phyloP scores from a whole-genome alignment of 1,284 basidiomycete genomes.

The Malassezia brasiliensis region DNA sequence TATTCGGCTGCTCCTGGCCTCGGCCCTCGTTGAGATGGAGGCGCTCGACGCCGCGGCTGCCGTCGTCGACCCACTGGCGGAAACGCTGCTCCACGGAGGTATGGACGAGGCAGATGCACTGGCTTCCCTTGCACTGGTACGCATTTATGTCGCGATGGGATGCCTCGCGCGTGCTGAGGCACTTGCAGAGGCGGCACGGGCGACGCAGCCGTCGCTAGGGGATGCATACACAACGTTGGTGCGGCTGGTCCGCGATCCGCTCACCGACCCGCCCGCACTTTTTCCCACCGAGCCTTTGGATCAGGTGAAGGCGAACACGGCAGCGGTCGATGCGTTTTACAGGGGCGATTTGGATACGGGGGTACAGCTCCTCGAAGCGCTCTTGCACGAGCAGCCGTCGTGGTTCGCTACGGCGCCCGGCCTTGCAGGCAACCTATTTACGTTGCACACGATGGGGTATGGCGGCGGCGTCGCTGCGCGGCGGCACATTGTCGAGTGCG shows the following conservation, averaged over 20 bases:
- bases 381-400: neutral
- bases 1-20: conserved; percentile 3
- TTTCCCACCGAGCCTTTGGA: neutral
- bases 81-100: neutral
- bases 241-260: neutral
- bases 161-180: neutral
- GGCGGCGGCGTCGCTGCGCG: neutral
- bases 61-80: neutral
- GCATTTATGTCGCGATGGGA: neutral
- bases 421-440: conserved; percentile 5
- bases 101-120: neutral
- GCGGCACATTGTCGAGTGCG: neutral
- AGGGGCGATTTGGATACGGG: conserved; percentile 3
- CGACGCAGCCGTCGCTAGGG: neutral
- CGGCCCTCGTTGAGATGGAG: conserved; percentile 6
- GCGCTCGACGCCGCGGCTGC: neutral
- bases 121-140: neutral
- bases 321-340: conserved; percentile 7
- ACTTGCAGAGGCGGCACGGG: neutral
- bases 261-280: neutral
- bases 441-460: conserved; percentile 3
- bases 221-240: neutral
- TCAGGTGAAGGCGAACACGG: conserved; percentile 3
- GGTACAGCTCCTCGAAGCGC: neutral
- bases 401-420: conserved; percentile 1